Base-by-base conservation (phyloP, 768 basidiomycete genomes). In the Psilocybe tampanensis region DNA sequence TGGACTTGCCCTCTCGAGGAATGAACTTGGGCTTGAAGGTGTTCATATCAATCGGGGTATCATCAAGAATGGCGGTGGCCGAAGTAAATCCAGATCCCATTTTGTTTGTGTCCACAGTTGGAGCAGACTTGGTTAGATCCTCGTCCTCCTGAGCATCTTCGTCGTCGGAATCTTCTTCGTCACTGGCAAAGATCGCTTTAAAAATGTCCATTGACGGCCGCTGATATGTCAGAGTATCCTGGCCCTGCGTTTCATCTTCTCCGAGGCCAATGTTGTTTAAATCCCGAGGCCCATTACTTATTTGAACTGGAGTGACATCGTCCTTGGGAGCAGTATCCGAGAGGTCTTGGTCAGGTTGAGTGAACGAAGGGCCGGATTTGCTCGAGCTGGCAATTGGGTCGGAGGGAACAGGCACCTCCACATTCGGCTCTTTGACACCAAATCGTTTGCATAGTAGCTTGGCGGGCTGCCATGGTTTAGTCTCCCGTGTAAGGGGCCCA, bases 101-200 rank as follows among this genome's bases (percentile, higher is more conserved):
- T 12, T 59, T 47, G n/a, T 42, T 55, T 23, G 57, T 32, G 54
- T 48, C 60, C 52, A 58, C 29, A 48, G 64, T 26, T 49, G 68
- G 51, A 47, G 45, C 45, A 56, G 44, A 52, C 24, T 62, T 60
- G n/a, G 70, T 69, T 23, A 63, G 64, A 24, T 69, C 66, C 13
- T 70, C 67, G 33, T 64, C 61, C 18, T 74, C 76, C 1, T 53
- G 23, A 29, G 18, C 42, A 11, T 63, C 80, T n/a, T n/a, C n/a
- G 3, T 94, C 92, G 2, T 86, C 90, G 17, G 86, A 88, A 33
- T 92, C 91, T 65, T 96, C 94, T 44, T 94, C 92, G 58, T 94
- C 93, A 72, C 92, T 94, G 11, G 94, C 95, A 69, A 99, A 99
- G 58, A 99, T 98, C 2, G 96, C 95, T 69, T 96, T 97, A 80